phyloP scores from a whole-genome alignment of 2,329 filamentous ascomycete species.

The Phyllosticta paracitricarpa region DNA sequence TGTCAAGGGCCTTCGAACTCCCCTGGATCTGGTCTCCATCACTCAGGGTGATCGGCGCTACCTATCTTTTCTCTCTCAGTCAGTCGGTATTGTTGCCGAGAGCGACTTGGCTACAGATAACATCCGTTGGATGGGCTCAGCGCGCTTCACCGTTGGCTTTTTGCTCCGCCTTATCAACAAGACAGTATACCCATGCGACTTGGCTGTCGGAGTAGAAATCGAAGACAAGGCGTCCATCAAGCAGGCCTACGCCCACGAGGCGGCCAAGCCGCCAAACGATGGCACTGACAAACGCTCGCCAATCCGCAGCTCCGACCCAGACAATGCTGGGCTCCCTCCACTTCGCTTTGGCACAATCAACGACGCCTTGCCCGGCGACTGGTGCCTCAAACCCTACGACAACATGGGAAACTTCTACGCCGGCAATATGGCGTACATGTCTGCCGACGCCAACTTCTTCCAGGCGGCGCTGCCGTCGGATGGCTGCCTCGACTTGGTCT shows the following conservation, averaged over 20 bases:
- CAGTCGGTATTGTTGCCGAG: conserved; percentile 83
- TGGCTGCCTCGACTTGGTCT: conserved; percentile 76
- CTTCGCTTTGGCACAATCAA: conserved; percentile 71
- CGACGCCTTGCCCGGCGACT: conserved; percentile 66
- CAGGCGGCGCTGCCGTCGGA: conserved; percentile 71
- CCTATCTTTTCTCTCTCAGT: conserved; percentile 84
- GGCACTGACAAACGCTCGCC: conserved; percentile 17
- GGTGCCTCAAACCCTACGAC: conserved; percentile 63
- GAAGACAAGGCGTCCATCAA: conserved; percentile 65
- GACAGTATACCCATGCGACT: conserved; percentile 77
- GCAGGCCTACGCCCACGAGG: conserved; percentile 51
- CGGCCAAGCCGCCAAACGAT: conserved; percentile 15
- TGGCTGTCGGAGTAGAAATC: conserved; percentile 75
- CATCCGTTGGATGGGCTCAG: conserved; percentile 82
- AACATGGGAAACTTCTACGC: conserved; percentile 87
- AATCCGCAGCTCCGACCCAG: conserved; percentile 5
- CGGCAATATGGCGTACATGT: conserved; percentile 93
- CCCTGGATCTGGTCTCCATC: conserved; percentile 76
- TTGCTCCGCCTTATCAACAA: conserved; percentile 65
- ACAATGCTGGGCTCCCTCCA: conserved; percentile 47
- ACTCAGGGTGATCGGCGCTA: conserved; percentile 67
- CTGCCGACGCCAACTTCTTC: conserved; percentile 80
- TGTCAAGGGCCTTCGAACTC: conserved; percentile 76
- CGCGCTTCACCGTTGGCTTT: conserved; percentile 78
- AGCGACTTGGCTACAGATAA: conserved; percentile 82